phyloP scores from a whole-genome alignment of 2,329 filamentous ascomycete species.

The Arthrobotrys sinensis region DNA sequence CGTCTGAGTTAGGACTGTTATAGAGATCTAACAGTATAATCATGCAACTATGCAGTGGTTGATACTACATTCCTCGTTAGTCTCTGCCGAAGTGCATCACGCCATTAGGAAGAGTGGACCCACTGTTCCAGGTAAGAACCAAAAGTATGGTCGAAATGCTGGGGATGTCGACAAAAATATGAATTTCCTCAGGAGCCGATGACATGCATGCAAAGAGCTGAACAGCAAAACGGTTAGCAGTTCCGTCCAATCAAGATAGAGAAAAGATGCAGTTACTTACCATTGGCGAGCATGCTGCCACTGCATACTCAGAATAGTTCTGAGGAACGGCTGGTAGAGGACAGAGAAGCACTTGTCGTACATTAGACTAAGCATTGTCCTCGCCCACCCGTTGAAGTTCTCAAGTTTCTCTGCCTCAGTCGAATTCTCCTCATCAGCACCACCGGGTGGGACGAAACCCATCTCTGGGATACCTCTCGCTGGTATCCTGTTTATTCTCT shows the following conservation, averaged over 20 bases:
- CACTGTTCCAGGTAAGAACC: conserved; percentile 64
- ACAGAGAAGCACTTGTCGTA: conserved; percentile 64
- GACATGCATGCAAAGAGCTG: conserved; percentile 63
- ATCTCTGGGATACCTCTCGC: conserved; percentile 64
- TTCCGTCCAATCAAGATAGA: neutral
- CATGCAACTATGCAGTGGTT: conserved; percentile 64
- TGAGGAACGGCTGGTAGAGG: conserved; percentile 64
- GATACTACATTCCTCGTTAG: conserved; percentile 57
- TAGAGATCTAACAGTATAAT: conserved; percentile 64
- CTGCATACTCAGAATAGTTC: conserved; percentile 63
- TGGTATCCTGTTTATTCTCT: conserved; percentile 63
- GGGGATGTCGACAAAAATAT: conserved; percentile 63
- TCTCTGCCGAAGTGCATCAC: neutral
- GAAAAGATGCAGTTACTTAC: conserved; percentile 53
- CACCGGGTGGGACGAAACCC: conserved; percentile 62
- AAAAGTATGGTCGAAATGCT: conserved; percentile 64
- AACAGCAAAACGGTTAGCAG: conserved; percentile 6
- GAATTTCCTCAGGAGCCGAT: conserved; percentile 63
- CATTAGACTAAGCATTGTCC: conserved; percentile 64
- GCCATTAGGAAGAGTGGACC: conserved; percentile 17
- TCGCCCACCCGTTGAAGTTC: conserved; percentile 64
- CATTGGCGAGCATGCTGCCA: conserved; percentile 64
- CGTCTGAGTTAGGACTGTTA: conserved; percentile 61
- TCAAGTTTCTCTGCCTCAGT: conserved; percentile 59
- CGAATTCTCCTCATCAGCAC: conserved; percentile 49